Evolutionary conservation across 441 rosid genomes (phyloP).

Genomic region (Kokia cookei): DNA sequence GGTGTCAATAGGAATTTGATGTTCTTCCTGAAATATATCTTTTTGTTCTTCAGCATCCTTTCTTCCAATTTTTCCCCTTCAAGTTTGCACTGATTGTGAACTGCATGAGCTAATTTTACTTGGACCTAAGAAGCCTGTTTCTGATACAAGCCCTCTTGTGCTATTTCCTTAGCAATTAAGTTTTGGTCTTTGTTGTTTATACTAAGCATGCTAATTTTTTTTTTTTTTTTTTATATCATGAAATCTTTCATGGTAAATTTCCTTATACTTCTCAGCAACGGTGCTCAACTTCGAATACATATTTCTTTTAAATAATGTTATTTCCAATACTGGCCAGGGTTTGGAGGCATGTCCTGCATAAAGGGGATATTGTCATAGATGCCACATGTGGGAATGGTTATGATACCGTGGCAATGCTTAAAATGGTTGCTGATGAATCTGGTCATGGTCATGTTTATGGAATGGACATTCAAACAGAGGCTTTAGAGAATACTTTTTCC

Average conservation of each 20-base stretch:
- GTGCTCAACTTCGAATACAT: background rate
- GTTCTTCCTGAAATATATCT: background rate
- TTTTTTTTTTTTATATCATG: background rate
- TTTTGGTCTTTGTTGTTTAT: background rate
- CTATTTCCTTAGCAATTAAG: background rate
- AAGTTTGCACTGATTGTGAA: background rate
- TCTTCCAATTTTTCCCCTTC: background rate
- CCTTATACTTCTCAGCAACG: background rate
- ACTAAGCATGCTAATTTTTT: background rate
- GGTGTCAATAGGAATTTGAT: background rate
- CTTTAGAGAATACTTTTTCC: slow-evolving; percentile 45
- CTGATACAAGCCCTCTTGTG: background rate
- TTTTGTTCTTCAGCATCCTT: background rate
- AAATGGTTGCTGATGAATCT: slow-evolving; percentile 56
- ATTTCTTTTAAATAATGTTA: background rate
- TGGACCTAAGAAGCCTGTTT: background rate
- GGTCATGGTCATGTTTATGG: slow-evolving; percentile 61
- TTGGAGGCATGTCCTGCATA: slow-evolving; percentile 61
- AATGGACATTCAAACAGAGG: slow-evolving; percentile 71
- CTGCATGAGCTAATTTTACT: background rate
- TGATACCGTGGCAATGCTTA: slow-evolving; percentile 74
- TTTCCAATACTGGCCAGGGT: slow-evolving; percentile 37
- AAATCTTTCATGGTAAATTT: background rate
- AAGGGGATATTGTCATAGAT: slow-evolving; percentile 71
- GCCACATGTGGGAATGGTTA: slow-evolving; percentile 92